Evolutionary conservation across 208 protist species (phyloP), one percentile per base, ranked within the genome.

Genomic region (Strigomonas culicis): DNA sequence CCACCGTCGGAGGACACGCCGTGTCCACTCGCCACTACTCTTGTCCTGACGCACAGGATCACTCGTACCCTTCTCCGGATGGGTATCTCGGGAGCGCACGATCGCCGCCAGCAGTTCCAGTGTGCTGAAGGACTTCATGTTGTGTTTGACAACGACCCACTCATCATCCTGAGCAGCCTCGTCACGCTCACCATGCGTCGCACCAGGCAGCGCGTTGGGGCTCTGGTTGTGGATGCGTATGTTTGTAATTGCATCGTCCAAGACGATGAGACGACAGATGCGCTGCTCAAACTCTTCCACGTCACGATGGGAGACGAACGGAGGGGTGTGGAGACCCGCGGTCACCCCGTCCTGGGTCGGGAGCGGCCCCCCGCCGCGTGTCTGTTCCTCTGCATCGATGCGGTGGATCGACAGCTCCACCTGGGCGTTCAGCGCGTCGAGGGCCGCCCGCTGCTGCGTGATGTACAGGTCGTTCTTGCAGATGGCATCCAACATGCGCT

Each of bases 271-370:
- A 13, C 36, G 36, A 13, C 36, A 41, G 17, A 60, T 2, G 10
- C 56, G 56, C 2, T 44, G 22, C 34, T 60, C 56, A 44, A 60
- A 60, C 30, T 60, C 11, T 2, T 24, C 34, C 6, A 60, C 36
- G 17, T 60, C 56, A 2, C 3, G 19, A 44, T 24, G 24, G 11
- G 22, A 10, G 10, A 44, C n/a, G 39, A 46, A 60, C 3, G 31
- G 30, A 41, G n/a, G n/a, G n/a, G n/a, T n/a, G n/a, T n/a, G n/a
- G n/a, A n/a, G n/a, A n/a, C 52, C 8, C 52, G 8, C 8, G 8
- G 27, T 28, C 24, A 17, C 11, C 52, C 25, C 8, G 27, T 8
- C 36, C 49, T 53, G 13, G 17, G 41, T 53, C 21, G 27, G 13
- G 8, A 13, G 10, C 49, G 21, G 21, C 49, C 27, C 10, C 49